Conservation (phyloP, 2,329 filamentous ascomycete genomes). For the Ramularia collo-cygni region DNA sequence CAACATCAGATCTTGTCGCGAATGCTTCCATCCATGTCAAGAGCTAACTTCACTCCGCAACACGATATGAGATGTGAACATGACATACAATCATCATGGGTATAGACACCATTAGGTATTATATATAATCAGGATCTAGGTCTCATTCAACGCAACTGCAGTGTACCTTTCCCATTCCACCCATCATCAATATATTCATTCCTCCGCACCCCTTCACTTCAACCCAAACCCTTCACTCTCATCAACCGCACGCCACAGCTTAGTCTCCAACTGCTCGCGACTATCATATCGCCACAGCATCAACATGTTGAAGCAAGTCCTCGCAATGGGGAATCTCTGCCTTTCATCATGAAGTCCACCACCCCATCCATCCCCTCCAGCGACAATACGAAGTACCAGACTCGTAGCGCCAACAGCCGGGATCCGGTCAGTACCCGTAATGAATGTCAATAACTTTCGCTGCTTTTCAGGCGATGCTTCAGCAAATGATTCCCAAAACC, state of each 20-base stretch:
- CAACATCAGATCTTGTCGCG: no score
- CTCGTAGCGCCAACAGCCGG: constrained; percentile 80
- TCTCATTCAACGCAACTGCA: no score
- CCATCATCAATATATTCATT: no score
- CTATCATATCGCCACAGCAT: constrained; percentile 67
- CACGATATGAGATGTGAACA: no score
- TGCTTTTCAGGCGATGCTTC: constrained; percentile 60
- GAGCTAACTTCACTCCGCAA: no score
- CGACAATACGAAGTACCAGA: constrained; percentile 67
- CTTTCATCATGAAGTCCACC: constrained; percentile 49
- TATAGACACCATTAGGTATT: no score
- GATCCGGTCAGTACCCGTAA: constrained; percentile 85
- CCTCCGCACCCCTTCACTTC: constrained; percentile 49
- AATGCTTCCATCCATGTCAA: no score
- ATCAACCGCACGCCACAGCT: constrained; percentile 78
- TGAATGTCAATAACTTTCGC: constrained; percentile 72
- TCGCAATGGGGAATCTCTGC: constrained; percentile 71
- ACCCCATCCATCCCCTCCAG: constrained; percentile 50
- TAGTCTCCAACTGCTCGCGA: constrained; percentile 59
- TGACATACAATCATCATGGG: no score
- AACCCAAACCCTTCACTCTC: constrained; percentile 91
- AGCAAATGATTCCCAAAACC: constrained; percentile 85
- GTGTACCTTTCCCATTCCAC: no score
- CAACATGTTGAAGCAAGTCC: constrained; percentile 86
- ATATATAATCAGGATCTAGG: no score